phyloP scores from a whole-genome alignment of 129 eudicot species.

The Saussurea involucrata region DNA sequence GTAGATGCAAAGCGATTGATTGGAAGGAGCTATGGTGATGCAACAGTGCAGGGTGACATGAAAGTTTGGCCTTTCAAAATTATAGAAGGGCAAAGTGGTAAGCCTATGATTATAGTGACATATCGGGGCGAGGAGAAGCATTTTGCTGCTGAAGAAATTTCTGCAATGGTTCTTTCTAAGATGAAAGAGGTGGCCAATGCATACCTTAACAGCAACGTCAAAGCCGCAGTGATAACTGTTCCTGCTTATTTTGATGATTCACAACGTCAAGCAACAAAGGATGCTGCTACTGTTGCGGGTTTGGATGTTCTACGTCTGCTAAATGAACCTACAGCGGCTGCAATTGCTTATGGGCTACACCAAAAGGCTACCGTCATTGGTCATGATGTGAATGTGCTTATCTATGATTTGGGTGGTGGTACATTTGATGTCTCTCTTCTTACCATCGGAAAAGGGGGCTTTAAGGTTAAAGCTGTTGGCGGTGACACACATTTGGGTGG shows the following conservation, averaged over 20 bases:
- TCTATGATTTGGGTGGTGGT: conserved; percentile 21
- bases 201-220: conserved; percentile 27
- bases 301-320: conserved; percentile 45
- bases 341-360: conserved; percentile 11
- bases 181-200: conserved; percentile 50
- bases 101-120: conserved; percentile 43
- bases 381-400: conserved; percentile 8
- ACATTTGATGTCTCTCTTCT: conserved; percentile 16
- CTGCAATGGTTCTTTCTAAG: conserved; percentile 44
- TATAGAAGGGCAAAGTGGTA: conserved; percentile 37
- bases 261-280: conserved; percentile 59
- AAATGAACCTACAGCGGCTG: conserved; percentile 30
- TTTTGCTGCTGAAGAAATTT: conserved; percentile 47
- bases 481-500: conserved; percentile 17
- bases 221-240: conserved; percentile 50
- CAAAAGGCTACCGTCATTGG: not conserved
- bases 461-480: conserved; percentile 3
- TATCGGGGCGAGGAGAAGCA: conserved; percentile 40
- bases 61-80: conserved; percentile 57
- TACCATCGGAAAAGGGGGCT: not conserved
- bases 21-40: conserved; percentile 41
- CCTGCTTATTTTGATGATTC: conserved; percentile 62
- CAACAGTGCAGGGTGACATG: conserved; percentile 47
- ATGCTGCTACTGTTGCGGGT: conserved; percentile 54
- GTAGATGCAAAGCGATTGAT: conserved; percentile 52